These are phyloP conservation scores for Raffaelea deltoideospora DNA, from an alignment of 2,329 filamentous ascomycete species.

Conservation along the genomic window DNA sequence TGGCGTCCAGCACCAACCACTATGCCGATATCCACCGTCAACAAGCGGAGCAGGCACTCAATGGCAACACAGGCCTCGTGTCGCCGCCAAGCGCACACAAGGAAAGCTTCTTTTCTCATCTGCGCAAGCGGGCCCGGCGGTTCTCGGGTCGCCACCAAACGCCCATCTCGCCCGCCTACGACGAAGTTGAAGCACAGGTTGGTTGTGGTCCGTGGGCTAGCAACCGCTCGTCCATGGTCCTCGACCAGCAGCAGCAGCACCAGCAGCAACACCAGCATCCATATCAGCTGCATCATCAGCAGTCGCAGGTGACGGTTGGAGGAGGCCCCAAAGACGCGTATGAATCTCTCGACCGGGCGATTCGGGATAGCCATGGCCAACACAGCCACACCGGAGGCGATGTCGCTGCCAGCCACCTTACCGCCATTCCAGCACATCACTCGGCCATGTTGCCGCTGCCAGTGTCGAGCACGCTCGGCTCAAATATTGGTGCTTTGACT, in stretches of 20 bases:
- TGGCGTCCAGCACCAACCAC: constrained; percentile 83
- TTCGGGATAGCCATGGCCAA: no score
- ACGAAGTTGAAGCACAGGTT: constrained; percentile 85
- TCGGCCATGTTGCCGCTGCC: constrained; percentile 16
- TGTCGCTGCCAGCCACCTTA: constrained; percentile 15
- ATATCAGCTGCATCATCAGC: no score
- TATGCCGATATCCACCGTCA: constrained; percentile 81
- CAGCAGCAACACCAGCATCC: constrained; percentile 1
- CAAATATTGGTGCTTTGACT: not conserved
- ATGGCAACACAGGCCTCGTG: constrained; percentile 59
- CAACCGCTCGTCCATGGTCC: constrained; percentile 70
- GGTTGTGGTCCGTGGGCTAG: constrained; percentile 81
- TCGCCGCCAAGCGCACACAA: constrained; percentile 71
- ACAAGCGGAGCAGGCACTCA: constrained; percentile 81
- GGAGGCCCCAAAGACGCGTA: constrained; percentile 35
- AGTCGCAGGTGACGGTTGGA: constrained; percentile 28
- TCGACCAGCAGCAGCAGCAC: constrained; percentile 36
- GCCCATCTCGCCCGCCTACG: constrained; percentile 60
- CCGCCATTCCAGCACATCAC: constrained; percentile 39
- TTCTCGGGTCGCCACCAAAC: constrained; percentile 84
- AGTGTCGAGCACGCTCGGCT: constrained; percentile 8
- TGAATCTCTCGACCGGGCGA: constrained; percentile 43
- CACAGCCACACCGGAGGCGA: constrained; percentile 13
- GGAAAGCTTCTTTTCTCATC: constrained; percentile 95
- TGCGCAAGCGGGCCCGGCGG: constrained; percentile 81